Evolutionary conservation across 495 filamentous ascomycete species (phyloP).

Genomic region (Alectoria sarmentosa): DNA sequence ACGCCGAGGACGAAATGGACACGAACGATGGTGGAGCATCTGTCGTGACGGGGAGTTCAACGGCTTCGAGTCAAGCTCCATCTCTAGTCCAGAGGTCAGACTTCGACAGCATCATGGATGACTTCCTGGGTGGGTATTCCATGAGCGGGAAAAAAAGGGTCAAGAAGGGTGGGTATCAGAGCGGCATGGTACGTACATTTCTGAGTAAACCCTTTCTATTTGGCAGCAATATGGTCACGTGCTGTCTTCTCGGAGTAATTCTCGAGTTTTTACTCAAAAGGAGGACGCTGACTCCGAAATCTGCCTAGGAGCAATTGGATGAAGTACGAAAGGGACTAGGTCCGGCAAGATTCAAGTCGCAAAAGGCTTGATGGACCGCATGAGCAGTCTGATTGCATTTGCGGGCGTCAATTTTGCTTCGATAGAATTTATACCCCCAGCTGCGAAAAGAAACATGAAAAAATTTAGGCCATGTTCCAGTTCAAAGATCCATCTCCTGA

Average conservation of each 20-base stretch:
- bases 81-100: slow-evolving; percentile 50
- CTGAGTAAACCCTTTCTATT: no score
- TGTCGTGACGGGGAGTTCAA: slow-evolving; percentile 45
- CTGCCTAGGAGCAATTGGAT: slow-evolving; percentile 86
- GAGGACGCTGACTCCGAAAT: no score
- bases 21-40: slow-evolving; percentile 46
- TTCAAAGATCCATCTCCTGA: not conserved
- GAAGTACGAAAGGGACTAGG: slow-evolving; percentile 79
- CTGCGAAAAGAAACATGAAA: not conserved
- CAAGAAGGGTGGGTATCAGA: slow-evolving; percentile 74
- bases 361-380: slow-evolving; percentile 3
- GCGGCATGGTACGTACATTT: no score
- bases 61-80: slow-evolving; percentile 41
- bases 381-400: slow-evolving; percentile 7
- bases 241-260: no score
- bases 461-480: not conserved
- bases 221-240: no score
- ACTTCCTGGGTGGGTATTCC: slow-evolving; percentile 76
- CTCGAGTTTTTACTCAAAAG: no score
- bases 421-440: slow-evolving; percentile 12
- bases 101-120: slow-evolving; percentile 87
- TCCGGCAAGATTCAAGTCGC: slow-evolving; percentile 49
- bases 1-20: slow-evolving; percentile 65
- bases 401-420: slow-evolving; percentile 1
- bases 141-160: slow-evolving; percentile 72